phyloP scores from a whole-genome alignment of 192 early-diverging fungal species.

The Mortierella hygrophila region DNA sequence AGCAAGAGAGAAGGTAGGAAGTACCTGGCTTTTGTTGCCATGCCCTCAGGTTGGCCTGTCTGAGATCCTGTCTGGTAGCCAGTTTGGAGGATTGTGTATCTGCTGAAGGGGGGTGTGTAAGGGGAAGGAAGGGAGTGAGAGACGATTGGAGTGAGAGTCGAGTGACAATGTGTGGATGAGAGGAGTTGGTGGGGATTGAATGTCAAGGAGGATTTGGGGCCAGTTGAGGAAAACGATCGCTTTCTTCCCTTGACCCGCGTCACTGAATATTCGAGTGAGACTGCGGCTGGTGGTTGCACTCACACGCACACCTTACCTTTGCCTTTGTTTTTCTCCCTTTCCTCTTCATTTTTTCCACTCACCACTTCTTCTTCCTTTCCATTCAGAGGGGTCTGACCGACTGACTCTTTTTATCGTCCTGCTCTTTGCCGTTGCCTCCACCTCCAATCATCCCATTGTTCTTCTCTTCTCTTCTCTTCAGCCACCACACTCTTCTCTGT shows the following conservation, averaged over 20 bases:
- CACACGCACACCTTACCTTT: not conserved
- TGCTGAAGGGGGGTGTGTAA: not conserved
- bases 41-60: constrained; percentile 49
- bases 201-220: too few species aligned
- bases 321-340: too few species aligned
- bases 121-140: not conserved
- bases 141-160: too few species aligned
- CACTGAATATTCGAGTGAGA: not conserved
- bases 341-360: too few species aligned
- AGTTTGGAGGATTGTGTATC: constrained; percentile 23
- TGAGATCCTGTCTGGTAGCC: constrained; percentile 45
- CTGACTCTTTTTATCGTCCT: not conserved
- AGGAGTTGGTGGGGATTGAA: too few species aligned
- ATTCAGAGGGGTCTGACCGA: not conserved
- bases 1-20: not conserved
- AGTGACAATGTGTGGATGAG: too few species aligned
- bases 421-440: not conserved
- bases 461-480: too few species aligned
- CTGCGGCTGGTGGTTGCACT: not conserved
- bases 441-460: not conserved
- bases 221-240: too few species aligned
- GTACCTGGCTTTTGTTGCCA: constrained; percentile 48
- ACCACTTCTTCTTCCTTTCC: not conserved
- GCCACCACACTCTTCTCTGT: too few species aligned
- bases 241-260: not conserved